Evolutionary conservation across 208 protist species (phyloP).

Genomic region (Acanthamoeba lenticulata): DNA sequence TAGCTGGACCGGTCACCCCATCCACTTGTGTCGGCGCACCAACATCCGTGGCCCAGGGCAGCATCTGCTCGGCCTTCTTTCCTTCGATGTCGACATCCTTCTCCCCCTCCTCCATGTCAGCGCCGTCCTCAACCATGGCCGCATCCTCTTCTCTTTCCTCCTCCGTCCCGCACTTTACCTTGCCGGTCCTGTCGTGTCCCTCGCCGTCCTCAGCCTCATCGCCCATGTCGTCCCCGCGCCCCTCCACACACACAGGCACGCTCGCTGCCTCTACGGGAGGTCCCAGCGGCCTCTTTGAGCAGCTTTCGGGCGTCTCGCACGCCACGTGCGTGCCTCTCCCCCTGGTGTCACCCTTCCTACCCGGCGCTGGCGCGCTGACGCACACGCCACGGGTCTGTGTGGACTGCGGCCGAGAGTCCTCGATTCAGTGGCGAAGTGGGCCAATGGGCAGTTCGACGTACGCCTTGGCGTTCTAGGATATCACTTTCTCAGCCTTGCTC

Average conservation of each 20-base stretch:
- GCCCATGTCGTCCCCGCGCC: neutral
- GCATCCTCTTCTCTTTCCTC: neutral
- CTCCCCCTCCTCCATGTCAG: neutral
- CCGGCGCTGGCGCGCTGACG: neutral
- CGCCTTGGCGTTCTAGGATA: neutral
- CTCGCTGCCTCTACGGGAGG: too few species aligned
- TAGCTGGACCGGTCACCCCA: neutral
- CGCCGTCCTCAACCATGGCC: neutral
- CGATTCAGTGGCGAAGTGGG: constrained; percentile 15
- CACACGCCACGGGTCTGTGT: neutral
- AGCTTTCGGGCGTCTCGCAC: too few species aligned
- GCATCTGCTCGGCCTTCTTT: neutral
- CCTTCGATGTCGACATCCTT: neutral
- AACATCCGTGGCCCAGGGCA: neutral
- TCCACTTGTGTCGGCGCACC: neutral
- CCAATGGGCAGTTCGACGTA: constrained; percentile 7
- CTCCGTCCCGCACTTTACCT: neutral
- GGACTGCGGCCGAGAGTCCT: neutral
- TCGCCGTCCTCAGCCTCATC: neutral
- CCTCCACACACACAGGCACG: too few species aligned
- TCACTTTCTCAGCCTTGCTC: neutral
- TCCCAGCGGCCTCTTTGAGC: too few species aligned
- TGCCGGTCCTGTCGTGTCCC: neutral
- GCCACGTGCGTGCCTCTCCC: too few species aligned
- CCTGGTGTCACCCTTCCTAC: too few species aligned